These are phyloP conservation scores for Myotisia sp. DNA, from an alignment of 2,329 filamentous ascomycete genomes.

Conservation along the genomic window DNA sequence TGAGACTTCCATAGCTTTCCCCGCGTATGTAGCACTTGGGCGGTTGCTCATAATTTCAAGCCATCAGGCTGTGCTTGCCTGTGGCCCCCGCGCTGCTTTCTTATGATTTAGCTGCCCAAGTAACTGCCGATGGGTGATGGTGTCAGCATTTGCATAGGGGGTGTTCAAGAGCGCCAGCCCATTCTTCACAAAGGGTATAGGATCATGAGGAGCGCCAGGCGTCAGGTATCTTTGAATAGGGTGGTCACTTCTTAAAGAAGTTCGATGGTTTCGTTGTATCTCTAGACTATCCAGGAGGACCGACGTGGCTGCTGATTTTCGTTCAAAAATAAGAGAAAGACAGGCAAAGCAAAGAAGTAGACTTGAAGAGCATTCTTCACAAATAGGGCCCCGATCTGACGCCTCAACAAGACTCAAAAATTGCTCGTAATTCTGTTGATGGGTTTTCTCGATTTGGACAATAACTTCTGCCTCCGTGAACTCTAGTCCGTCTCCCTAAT, in stretches of 20 bases:
- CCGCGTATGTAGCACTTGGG: too few species aligned
- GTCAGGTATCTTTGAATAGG: conserved; percentile 1
- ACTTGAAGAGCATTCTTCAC: background rate
- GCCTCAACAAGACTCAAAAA: too few species aligned
- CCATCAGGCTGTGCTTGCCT: too few species aligned
- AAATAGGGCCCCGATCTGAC: too few species aligned
- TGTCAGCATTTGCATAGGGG: background rate
- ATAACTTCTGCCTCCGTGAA: background rate
- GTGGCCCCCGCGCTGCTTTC: too few species aligned
- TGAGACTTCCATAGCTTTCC: too few species aligned
- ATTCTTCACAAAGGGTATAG: background rate
- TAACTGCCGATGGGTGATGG: background rate
- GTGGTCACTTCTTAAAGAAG: background rate
- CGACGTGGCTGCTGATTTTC: background rate
- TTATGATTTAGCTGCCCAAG: too few species aligned
- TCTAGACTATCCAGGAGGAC: background rate
- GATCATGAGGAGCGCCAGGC: background rate
- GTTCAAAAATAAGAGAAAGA: too few species aligned
- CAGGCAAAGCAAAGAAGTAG: background rate
- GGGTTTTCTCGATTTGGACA: background rate
- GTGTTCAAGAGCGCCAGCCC: background rate
- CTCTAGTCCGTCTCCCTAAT: background rate
- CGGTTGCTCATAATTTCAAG: too few species aligned
- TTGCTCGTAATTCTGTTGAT: too few species aligned
- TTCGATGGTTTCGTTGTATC: background rate